Conservation (phyloP, 1,284 basidiomycete genomes). For the Irpex sp. region DNA sequence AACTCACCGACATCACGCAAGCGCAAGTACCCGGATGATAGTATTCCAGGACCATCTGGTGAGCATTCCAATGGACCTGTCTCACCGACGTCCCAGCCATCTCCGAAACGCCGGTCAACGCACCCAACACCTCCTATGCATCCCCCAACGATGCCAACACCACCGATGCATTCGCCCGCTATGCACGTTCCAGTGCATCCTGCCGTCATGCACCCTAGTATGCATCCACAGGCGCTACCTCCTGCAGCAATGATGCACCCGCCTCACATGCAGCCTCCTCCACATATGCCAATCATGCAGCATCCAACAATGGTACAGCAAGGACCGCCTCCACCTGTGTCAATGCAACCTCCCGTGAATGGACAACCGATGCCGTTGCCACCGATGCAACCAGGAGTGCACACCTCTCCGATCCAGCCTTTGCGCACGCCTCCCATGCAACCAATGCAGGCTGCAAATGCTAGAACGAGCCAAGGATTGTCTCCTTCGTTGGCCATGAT, state of each 20-base stretch:
- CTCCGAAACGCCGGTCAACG: slow-evolving; percentile 26
- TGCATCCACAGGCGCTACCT: neutral
- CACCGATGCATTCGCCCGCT: slow-evolving; percentile 10
- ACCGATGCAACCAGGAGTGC: neutral
- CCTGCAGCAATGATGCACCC: slow-evolving; percentile 1
- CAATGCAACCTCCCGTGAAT: neutral
- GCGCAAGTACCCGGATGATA: slow-evolving; percentile 41
- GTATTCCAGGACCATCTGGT: slow-evolving; percentile 16
- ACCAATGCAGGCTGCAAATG: slow-evolving; percentile 16
- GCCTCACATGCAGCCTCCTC: slow-evolving; percentile 20
- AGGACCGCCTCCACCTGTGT: neutral
- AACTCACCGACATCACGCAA: slow-evolving; percentile 30
- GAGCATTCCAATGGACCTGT: slow-evolving; percentile 11
- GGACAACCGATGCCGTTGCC: neutral
- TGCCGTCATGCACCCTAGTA: slow-evolving; percentile 15
- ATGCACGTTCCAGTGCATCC: slow-evolving; percentile 8
- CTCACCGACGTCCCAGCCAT: slow-evolving; percentile 8
- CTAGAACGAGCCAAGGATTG: slow-evolving; percentile 18
- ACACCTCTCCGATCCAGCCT: slow-evolving; percentile 12
- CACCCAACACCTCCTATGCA: slow-evolving; percentile 8
- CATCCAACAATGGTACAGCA: neutral
- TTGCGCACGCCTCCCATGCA: slow-evolving; percentile 17
- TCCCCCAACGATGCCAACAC: slow-evolving; percentile 4
- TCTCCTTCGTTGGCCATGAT: slow-evolving; percentile 32
- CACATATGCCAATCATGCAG: slow-evolving; percentile 9